phyloP scores from a whole-genome alignment of 2,329 filamentous ascomycete genomes.

The Neopestalotiopsis sp. region DNA sequence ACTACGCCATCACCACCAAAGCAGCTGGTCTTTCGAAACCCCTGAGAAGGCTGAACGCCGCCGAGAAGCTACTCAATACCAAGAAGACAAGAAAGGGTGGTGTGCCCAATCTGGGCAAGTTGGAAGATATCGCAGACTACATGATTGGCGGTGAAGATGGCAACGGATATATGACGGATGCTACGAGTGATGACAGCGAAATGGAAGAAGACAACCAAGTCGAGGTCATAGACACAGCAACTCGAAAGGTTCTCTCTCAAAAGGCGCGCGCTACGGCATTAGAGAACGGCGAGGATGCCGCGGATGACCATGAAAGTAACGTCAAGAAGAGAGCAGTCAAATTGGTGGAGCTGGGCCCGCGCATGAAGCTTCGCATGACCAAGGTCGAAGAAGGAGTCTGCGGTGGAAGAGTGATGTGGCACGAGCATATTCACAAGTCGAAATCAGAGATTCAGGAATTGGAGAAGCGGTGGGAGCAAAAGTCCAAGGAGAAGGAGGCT shows the following conservation, averaged over 20 bases:
- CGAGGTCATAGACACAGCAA: slow-evolving; percentile 74
- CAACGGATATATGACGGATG: slow-evolving; percentile 85
- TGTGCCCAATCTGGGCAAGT: slow-evolving; percentile 86
- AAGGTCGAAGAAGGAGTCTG: slow-evolving; percentile 97
- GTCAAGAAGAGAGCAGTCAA: slow-evolving; percentile 91
- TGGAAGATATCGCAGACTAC: slow-evolving; percentile 94
- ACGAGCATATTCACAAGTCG: slow-evolving; percentile 89
- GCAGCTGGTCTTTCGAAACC: slow-evolving; percentile 84
- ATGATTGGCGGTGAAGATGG: slow-evolving; percentile 83
- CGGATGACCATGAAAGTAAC: slow-evolving; percentile 47
- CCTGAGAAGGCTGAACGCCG: slow-evolving; percentile 82
- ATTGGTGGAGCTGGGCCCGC: slow-evolving; percentile 87
- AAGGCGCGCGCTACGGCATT: slow-evolving; percentile 56
- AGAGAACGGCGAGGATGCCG: slow-evolving; percentile 50
- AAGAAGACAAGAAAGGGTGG: slow-evolving; percentile 70
- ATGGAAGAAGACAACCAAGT: slow-evolving; percentile 95
- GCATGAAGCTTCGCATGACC: slow-evolving; percentile 85
- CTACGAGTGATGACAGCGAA: slow-evolving; percentile 87
- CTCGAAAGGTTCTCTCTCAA: slow-evolving; percentile 63
- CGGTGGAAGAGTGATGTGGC: slow-evolving; percentile 93
- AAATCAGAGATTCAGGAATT: slow-evolving; percentile 77
- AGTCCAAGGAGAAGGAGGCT: slow-evolving; percentile 79
- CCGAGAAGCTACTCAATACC: slow-evolving; percentile 74
- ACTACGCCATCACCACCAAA: slow-evolving; percentile 95
- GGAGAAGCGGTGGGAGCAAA: slow-evolving; percentile 82